Conservation (phyloP, 2,329 filamentous ascomycete species). For the Clonostachys sp. region DNA sequence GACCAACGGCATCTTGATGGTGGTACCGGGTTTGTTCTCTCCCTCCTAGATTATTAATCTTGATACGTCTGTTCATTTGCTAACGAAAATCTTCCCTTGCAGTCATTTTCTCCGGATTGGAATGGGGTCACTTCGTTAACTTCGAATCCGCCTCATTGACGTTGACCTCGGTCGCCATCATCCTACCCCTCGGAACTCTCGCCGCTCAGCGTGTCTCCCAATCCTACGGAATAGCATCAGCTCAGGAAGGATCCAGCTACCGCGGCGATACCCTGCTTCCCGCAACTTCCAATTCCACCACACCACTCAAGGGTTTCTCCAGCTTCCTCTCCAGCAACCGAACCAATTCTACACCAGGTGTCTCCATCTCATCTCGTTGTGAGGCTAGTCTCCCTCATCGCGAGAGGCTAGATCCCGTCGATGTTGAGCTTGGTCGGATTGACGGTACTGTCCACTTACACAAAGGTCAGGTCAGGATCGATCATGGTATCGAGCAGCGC, state of each 20-base stretch:
- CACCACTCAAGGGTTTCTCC: slow-evolving; percentile 5
- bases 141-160: slow-evolving; percentile 48
- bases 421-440: slow-evolving; percentile 23
- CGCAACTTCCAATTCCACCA: slow-evolving; percentile 6
- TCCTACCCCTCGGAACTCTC: slow-evolving; percentile 47
- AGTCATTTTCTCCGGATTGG: slow-evolving; percentile 47
- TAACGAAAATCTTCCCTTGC: background rate
- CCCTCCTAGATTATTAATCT: background rate
- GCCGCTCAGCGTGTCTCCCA: slow-evolving; percentile 40
- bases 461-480: slow-evolving; percentile 15
- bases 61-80: background rate
- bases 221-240: slow-evolving; percentile 7
- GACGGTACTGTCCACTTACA: slow-evolving; percentile 9
- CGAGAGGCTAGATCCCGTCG: slow-evolving; percentile 14
- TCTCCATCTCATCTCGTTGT: slow-evolving; percentile 15
- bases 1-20: slow-evolving; percentile 51
- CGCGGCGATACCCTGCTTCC: slow-evolving; percentile 5
- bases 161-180: slow-evolving; percentile 41
- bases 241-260: slow-evolving; percentile 6
- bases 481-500: slow-evolving; percentile 20
- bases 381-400: slow-evolving; percentile 6
- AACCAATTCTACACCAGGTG: slow-evolving; percentile 7
- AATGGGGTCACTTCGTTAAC: slow-evolving; percentile 31
- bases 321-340: slow-evolving; percentile 4
- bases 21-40: slow-evolving; percentile 42